Evolutionary conservation across 345 rosid species (phyloP), one percentile per base, ranked within the genome.

Genomic region (Microcos paniculata): DNA sequence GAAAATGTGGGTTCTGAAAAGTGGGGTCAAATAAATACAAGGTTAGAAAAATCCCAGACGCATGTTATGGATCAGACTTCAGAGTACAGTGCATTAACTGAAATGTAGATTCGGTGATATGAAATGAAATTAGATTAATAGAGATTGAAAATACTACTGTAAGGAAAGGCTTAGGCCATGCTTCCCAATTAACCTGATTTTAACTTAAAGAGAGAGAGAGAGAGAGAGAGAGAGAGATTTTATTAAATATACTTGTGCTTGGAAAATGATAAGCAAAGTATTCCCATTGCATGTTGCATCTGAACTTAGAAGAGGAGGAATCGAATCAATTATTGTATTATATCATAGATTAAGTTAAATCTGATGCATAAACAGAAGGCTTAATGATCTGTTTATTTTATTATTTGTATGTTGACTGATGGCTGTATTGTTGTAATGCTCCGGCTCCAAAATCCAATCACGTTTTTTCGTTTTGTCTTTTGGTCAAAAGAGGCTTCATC

Each of bases 11-110:
- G 23, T 18, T 16, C n/a, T 70, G 48, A 70, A 28, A 69, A 21
- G 74, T 73, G 62, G 74, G 78, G 46, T 64, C 66, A 53, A 58
- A 61, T 64, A 57, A 48, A 68, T 48, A 28, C 42, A 68, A 16
- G 3, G 57, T 68, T 68, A 30, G 24, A 68, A 68, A 48, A 48
- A 46, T 19, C 4, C 40, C 21, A 46, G 40, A 68, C 56, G n/a
- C 72, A 10, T 68, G 24, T 28, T 45, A 26, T 26, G 38, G 55
- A 28, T 67, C 46, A 57, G 35, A 23, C 7, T 26, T 57, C 33
- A 8, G 3, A 46, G 71, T 67, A 45, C n/a, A n/a, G n/a, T n/a
- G n/a, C 52, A 26, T 43, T 45, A 43, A 66, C 19, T 66, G 55
- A 16, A 45, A 8, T n/a, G 53, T 53, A 8, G 58, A 53, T 53